Evolutionary conservation across 2,329 filamentous ascomycete genomes (phyloP).

Genomic region (Alternaria novae-zelandiae): DNA sequence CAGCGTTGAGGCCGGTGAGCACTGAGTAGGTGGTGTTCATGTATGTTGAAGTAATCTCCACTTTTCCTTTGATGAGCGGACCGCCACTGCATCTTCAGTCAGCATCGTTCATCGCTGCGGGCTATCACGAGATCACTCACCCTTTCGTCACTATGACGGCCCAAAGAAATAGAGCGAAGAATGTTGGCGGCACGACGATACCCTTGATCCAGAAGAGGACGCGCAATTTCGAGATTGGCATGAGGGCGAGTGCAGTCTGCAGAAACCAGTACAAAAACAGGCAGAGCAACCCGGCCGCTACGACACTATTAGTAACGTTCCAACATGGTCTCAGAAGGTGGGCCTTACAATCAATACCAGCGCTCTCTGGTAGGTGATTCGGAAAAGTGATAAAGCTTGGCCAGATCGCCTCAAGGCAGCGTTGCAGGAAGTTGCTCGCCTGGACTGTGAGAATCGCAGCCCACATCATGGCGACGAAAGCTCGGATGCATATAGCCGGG

Average conservation of each 20-base stretch:
- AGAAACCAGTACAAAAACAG: conserved; percentile 61
- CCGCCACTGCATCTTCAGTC: conserved; percentile 34
- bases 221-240: conserved; percentile 54
- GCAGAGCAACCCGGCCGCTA: conserved; percentile 56
- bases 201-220: conserved; percentile 55
- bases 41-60: conserved; percentile 46
- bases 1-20: conserved; percentile 54
- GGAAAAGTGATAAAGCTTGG: conserved; percentile 47
- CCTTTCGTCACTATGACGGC: conserved; percentile 52
- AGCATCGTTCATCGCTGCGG: not conserved
- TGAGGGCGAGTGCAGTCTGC: conserved; percentile 53
- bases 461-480: conserved; percentile 57
- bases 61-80: conserved; percentile 49
- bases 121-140: conserved; percentile 2
- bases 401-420: conserved; percentile 55
- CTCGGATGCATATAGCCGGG: conserved; percentile 53
- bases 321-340: rapidly evolving
- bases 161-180: conserved; percentile 54
- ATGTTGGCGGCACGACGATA: conserved; percentile 52
- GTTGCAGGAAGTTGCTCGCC: conserved; percentile 51
- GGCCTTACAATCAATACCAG: conserved; percentile 37
- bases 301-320: conserved; percentile 19
- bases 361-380: conserved; percentile 44
- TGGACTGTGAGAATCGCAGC: conserved; percentile 56
- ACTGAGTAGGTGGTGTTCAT: conserved; percentile 55